A percentile compares a stretch with the other conserved stretches of the same genome.
Evolutionary conservation across 2,329 filamentous ascomycete species (phyloP).

Genomic region (Trichophyton schoenleinii): DNA sequence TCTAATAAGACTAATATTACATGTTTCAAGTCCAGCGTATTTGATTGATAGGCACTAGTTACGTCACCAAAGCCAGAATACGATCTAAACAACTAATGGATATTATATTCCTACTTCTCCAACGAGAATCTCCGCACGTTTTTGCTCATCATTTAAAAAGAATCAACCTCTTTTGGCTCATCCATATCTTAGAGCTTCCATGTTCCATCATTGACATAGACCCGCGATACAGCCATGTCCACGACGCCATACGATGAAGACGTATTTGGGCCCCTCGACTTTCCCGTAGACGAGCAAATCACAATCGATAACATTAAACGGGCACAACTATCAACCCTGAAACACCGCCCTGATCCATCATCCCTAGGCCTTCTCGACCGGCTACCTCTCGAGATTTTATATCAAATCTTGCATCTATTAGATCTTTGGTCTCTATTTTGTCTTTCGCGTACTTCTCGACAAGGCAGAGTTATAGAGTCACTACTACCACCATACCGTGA

Average conservation of each 20-base stretch:
- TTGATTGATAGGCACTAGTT: too few species aligned
- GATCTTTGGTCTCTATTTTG: neutral
- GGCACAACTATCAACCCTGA: neutral
- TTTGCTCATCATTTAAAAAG: too few species aligned
- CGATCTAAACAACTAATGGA: too few species aligned
- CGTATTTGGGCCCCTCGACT: neutral
- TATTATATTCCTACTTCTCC: too few species aligned
- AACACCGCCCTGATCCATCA: neutral
- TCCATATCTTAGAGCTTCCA: too few species aligned
- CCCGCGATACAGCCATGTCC: neutral
- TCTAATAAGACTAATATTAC: too few species aligned
- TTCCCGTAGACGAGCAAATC: neutral
- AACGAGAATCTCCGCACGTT: too few species aligned
- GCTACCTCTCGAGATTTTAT: conserved; percentile 3
- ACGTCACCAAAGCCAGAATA: too few species aligned
- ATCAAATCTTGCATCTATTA: neutral
- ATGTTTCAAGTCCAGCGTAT: too few species aligned
- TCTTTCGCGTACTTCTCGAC: neutral
- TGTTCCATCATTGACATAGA: too few species aligned
- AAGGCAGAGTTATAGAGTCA: neutral
- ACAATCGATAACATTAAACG: neutral
- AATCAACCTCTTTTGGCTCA: too few species aligned
- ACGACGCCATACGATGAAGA: neutral
- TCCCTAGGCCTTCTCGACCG: neutral
- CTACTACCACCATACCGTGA: neutral